Evolutionary conservation across 805 yeast genomes (phyloP).

Genomic region (Candida lessepsii): DNA sequence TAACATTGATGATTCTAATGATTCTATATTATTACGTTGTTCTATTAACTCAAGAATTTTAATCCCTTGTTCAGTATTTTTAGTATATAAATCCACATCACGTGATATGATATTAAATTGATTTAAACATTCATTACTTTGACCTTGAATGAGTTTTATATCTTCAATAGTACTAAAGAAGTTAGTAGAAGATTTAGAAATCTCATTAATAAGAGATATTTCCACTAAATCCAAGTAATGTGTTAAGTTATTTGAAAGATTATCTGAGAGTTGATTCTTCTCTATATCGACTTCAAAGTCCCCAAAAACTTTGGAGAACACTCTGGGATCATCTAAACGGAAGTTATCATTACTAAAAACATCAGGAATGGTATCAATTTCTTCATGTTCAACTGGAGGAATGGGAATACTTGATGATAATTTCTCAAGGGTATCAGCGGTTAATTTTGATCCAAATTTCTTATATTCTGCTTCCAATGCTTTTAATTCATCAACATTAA

Average conservation of each 20-base stretch:
- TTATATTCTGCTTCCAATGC: conserved; percentile 27
- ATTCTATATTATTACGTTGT: conserved; percentile 57
- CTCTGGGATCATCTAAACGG: conserved; percentile 83
- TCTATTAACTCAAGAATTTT: conserved; percentile 48
- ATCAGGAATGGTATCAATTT: conserved; percentile 50
- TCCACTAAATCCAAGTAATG: conserved; percentile 85
- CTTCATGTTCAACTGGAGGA: conserved; percentile 5
- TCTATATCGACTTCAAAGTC: conserved; percentile 44
- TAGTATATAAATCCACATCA: conserved; percentile 47
- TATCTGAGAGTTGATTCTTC: conserved; percentile 33
- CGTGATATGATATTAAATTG: conserved; percentile 46
- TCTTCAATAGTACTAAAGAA: conserved; percentile 85
- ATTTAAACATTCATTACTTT: conserved; percentile 51
- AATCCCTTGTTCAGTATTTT: conserved; percentile 48
- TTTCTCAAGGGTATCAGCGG: conserved; percentile 35
- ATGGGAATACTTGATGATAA: conserved; percentile 11
- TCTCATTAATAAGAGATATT: conserved; percentile 73
- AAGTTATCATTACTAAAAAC: conserved; percentile 69
- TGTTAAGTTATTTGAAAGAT: conserved; percentile 74
- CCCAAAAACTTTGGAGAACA: conserved; percentile 72
- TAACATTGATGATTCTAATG: conserved; percentile 58
- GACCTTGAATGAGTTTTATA: conserved; percentile 58
- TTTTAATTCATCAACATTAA: conserved; percentile 24
- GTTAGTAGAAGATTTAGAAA: conserved; percentile 78
- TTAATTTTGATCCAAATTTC: conserved; percentile 39